Evolutionary conservation across 495 filamentous ascomycete species (phyloP).

Genomic region (Annulohypoxylon bovei): DNA sequence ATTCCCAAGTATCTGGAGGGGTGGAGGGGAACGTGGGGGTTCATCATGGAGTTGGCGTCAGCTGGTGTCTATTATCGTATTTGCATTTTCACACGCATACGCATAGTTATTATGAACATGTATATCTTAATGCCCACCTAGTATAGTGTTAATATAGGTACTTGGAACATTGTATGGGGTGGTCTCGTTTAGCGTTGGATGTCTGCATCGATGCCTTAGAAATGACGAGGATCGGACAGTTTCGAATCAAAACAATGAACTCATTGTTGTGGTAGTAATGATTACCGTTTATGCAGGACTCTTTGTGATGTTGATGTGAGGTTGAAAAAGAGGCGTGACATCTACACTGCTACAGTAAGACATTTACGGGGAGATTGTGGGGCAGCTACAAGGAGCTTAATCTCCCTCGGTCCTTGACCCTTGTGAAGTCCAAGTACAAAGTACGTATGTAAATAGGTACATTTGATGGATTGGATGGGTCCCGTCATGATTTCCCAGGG

Average conservation of each 20-base stretch:
- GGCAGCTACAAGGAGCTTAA: neutral
- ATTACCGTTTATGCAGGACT: constrained; percentile 8
- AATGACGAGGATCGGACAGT: neutral
- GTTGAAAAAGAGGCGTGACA: constrained; percentile 39
- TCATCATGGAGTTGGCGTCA: constrained; percentile 20
- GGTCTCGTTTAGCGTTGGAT: constrained; percentile 1
- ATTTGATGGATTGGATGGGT: neutral
- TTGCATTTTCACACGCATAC: neutral
- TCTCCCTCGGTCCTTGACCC: constrained; percentile 14
- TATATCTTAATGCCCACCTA: constrained; percentile 25
- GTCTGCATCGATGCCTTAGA: neutral
- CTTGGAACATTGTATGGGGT: neutral
- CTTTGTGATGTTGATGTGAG: constrained; percentile 29
- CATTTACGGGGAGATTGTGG: constrained; percentile 8
- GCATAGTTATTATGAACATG: constrained; percentile 3
- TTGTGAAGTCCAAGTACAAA: neutral
- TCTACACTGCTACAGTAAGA: too few relatives aligned
- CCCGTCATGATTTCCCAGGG: neutral
- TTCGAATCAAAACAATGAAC: constrained; percentile 1
- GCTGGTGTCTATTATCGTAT: neutral
- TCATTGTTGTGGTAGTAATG: neutral
- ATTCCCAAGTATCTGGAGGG: constrained; percentile 5
- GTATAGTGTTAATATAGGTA: neutral
- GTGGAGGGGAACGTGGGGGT: neutral
- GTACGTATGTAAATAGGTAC: neutral